A percentile compares a stretch with the other conserved stretches of the same genome.
These are phyloP conservation scores for Cucumis cinereus DNA, from an alignment of 306 rosid genomes.

Conservation along the genomic window DNA sequence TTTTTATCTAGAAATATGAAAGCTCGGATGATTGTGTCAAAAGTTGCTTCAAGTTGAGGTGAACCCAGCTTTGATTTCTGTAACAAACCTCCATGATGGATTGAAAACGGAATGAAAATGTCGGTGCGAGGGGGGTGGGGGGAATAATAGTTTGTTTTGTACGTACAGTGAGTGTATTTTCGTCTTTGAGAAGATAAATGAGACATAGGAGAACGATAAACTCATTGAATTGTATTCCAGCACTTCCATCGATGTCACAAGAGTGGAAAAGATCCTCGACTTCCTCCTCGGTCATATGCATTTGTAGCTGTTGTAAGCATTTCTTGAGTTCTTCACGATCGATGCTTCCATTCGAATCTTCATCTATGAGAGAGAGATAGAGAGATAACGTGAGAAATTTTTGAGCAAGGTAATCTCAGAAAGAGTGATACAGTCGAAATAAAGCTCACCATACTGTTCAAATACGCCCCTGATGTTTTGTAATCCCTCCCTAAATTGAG, in stretches of 20 bases:
- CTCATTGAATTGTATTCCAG: slow-evolving; percentile 76
- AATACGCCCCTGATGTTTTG: slow-evolving; percentile 50
- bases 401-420: not conserved
- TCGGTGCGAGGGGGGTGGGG: too few species aligned
- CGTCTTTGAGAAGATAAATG: slow-evolving; percentile 52
- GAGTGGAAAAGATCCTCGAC: slow-evolving; percentile 58
- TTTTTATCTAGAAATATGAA: slow-evolving; percentile 68
- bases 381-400: not conserved
- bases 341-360: slow-evolving; percentile 66
- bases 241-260: slow-evolving; percentile 75
- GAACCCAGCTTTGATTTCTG: slow-evolving; percentile 45
- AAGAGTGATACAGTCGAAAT: not conserved
- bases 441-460: slow-evolving; percentile 64
- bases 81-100: slow-evolving; percentile 10
- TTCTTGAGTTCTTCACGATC: slow-evolving; percentile 53
- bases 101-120: not conserved
- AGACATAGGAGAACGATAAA: slow-evolving; percentile 86
- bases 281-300: slow-evolving; percentile 49
- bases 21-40: slow-evolving; percentile 50
- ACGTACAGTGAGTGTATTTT: slow-evolving; percentile 31
- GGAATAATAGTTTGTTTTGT: not conserved
- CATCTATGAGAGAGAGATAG: slow-evolving; percentile 38
- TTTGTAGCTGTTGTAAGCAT: slow-evolving; percentile 49
- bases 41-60: slow-evolving; percentile 51
- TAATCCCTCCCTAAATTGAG: slow-evolving; percentile 51